Evolutionary conservation across 371 early-diverging fungal genomes (phyloP).

Genomic region (Mucor ambiguus): DNA sequence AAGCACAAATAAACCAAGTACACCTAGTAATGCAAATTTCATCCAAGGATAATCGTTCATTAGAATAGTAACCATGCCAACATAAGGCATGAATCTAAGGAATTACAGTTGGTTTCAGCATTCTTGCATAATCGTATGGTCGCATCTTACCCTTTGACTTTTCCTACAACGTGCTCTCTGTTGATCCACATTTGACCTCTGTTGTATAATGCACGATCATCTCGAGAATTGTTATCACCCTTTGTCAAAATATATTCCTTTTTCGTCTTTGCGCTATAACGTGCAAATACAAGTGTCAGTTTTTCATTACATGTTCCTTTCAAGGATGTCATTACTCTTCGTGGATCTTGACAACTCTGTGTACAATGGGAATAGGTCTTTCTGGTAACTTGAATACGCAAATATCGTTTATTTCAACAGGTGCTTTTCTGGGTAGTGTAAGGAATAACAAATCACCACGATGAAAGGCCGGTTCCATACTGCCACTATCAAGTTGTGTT

Average conservation of each 20-base stretch:
- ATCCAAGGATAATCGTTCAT: constrained; percentile 95
- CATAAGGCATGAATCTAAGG: constrained; percentile 82
- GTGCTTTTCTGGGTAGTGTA: constrained; percentile 62
- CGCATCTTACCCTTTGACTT: constrained; percentile 74
- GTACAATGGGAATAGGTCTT: constrained; percentile 97
- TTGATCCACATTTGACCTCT: constrained; percentile 89
- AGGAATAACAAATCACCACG: constrained; percentile 98
- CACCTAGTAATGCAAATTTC: constrained; percentile 79
- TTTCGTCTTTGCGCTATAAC: constrained; percentile 56
- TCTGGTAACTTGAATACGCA: constrained; percentile 94
- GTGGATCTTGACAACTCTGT: constrained; percentile 93
- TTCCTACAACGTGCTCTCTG: constrained; percentile 86
- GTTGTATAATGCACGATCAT: constrained; percentile 96
- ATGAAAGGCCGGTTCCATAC: constrained; percentile 99
- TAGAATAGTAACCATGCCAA: constrained; percentile 96
- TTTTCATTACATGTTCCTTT: constrained; percentile 72
- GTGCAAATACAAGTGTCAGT: constrained; percentile 62
- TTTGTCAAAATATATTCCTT: constrained; percentile 94
- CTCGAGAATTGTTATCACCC: constrained; percentile 96
- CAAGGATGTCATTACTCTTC: constrained; percentile 54
- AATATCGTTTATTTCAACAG: constrained; percentile 92
- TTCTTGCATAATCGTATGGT: not conserved
- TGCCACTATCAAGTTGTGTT: constrained; percentile 68
- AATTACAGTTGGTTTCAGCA: not conserved
- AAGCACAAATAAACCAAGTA: constrained; percentile 75